phyloP scores from a whole-genome alignment of 2,329 filamentous ascomycete species.

The Fusarium euwallaceae region DNA sequence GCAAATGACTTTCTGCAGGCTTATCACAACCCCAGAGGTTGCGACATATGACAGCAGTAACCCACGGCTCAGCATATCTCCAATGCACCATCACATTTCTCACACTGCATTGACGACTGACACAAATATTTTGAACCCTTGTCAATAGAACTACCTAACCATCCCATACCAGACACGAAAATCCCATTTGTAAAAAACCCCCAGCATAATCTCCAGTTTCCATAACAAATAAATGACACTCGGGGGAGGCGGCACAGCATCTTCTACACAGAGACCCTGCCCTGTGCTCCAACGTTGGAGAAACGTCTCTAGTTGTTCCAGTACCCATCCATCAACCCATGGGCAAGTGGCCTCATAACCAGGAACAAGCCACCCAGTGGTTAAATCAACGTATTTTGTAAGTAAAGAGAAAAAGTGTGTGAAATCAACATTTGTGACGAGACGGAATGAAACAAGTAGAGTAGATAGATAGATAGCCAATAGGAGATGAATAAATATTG shows the following conservation, averaged over 20 bases:
- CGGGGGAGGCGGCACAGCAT: neutral
- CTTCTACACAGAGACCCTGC: neutral
- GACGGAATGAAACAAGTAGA: conserved; percentile 3
- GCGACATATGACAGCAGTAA: neutral
- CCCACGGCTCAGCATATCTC: neutral
- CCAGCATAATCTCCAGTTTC: neutral
- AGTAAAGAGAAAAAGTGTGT: neutral
- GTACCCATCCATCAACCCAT: neutral
- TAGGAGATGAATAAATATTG: conserved; percentile 4
- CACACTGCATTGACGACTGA: neutral
- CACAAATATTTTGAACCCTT: neutral
- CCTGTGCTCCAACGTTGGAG: neutral
- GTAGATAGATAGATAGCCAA: neutral
- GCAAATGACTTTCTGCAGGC: neutral
- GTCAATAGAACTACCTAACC: conserved; percentile 10
- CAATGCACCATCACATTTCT: neutral
- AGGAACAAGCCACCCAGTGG: neutral
- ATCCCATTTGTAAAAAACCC: neutral
- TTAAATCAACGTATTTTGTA: conserved; percentile 4
- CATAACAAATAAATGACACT: neutral
- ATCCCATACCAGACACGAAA: conserved; percentile 5
- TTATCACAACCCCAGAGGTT: neutral
- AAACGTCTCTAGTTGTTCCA: neutral
- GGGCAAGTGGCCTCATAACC: neutral
- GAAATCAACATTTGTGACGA: neutral